Evolutionary conservation across 2,329 filamentous ascomycete species (phyloP), one percentile per base, ranked within the genome.

Genomic region (Talaromyces amestolkiae): DNA sequence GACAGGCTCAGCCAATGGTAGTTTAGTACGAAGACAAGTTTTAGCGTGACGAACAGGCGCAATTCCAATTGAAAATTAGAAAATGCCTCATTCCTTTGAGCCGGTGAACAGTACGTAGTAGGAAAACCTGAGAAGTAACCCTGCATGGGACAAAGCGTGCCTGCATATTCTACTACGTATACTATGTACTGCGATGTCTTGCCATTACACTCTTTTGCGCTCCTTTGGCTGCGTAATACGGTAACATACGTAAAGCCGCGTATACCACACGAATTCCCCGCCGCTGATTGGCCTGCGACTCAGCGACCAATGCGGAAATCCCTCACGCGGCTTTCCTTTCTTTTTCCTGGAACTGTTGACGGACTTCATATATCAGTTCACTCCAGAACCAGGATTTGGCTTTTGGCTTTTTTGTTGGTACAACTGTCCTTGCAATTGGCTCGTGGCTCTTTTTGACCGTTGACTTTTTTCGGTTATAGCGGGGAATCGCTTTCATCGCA

Each of bases 61-160:
- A 37, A 37, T 37, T 5, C 35, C 9, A 13, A 37, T 13, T 37
- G 35, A 37, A 37, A 31, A 5, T 1, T 4, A 45, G 24, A 54
- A 54, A 60, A 60, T 60, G 58, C 58, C 58, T 60, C 58, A 60
- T 35, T 60, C 41, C 58, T 47, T 60, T 60, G 53, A 37, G 33
- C 53, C 53, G 51, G 51, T 7, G 33, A 35, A 56, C 37, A 19
- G n/a, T 45, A 15, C 10, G 13, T 47, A 17, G 13, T 47, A 17
- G 13, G 11, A 3, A 3, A 15, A 5, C 13, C 3, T 41, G 15
- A 17, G 39, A 17, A 13, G 5, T 6, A 54, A 35, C 51, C 51
- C 31, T 39, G 53, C 53, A 56, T 56, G 53, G 53, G 53, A 56
- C 53, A 56, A 37, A 56, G 53, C 53, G 33, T 56, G 53, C 31